phyloP scores from a whole-genome alignment of 768 basidiomycete species.

The Aureoboletus auriporus region DNA sequence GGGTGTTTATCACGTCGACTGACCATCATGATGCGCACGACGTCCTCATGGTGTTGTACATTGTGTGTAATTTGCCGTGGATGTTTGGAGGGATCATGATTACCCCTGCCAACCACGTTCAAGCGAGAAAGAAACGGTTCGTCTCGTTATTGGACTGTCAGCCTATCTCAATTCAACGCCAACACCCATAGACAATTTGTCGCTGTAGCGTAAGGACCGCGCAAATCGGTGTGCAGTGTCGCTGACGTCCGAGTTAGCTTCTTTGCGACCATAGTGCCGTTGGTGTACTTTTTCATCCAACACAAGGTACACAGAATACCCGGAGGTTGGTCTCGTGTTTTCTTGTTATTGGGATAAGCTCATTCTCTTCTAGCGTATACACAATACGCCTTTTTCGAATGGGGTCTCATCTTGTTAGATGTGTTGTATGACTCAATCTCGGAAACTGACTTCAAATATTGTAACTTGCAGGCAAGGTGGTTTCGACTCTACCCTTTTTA shows the following conservation, averaged over 20 bases:
- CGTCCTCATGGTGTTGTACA: conserved; percentile 83
- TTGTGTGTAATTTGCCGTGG: conserved; percentile 84
- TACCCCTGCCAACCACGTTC: conserved; percentile 40
- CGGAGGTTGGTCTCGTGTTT: conserved; percentile 52
- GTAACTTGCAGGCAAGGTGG: conserved; percentile 47
- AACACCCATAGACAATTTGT: conserved; percentile 43
- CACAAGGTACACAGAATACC: conserved; percentile 79
- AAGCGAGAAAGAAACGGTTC: conserved; percentile 53
- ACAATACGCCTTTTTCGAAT: conserved; percentile 82
- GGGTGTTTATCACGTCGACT: conserved; percentile 86
- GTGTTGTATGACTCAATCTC: conserved; percentile 68
- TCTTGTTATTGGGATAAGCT: neutral
- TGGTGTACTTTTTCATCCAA: conserved; percentile 82
- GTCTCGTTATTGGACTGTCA: conserved; percentile 4
- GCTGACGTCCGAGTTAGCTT: conserved; percentile 45
- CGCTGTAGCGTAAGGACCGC: conserved; percentile 40
- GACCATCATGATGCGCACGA: conserved; percentile 86
- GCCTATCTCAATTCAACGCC: neutral
- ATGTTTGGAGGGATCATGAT: conserved; percentile 69
- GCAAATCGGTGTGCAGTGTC: neutral
- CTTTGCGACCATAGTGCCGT: conserved; percentile 62
- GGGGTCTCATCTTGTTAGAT: conserved; percentile 75
- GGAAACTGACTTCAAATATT: conserved; percentile 53
- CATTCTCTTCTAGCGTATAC: conserved; percentile 64
- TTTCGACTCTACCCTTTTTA: neutral